phyloP scores from a whole-genome alignment of 2,329 filamentous ascomycete species.

The Diaporthe citri region DNA sequence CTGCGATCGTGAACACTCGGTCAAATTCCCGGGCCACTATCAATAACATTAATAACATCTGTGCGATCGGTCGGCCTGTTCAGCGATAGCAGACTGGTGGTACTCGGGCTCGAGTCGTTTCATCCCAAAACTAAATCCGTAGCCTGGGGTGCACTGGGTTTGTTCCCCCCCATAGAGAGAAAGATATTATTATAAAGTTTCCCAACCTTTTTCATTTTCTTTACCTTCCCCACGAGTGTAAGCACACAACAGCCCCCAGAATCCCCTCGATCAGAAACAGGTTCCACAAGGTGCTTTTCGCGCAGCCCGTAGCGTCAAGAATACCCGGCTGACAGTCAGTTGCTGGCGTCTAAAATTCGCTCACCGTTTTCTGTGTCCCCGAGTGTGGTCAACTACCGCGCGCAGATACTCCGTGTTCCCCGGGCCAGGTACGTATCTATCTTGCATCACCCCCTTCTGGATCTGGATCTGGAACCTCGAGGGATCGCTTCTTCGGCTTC shows the following conservation, averaged over 20 bases:
- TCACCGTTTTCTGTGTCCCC: conserved; percentile 27
- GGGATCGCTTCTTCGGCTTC: conserved; percentile 30
- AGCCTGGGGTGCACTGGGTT: conserved; percentile 16
- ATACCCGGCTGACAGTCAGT: conserved; percentile 8
- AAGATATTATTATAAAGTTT: conserved; percentile 32
- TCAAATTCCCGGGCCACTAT: conserved; percentile 21
- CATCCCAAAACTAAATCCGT: conserved; percentile 27
- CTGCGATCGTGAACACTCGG: conserved; percentile 16
- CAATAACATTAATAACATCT: conserved; percentile 23
- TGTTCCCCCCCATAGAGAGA: background rate
- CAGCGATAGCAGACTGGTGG: conserved; percentile 17
- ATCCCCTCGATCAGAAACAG: conserved; percentile 2
- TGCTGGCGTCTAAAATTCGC: conserved; percentile 24
- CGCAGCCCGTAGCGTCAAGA: conserved; percentile 18
- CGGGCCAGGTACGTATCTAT: conserved; percentile 19
- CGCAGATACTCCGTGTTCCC: conserved; percentile 24
- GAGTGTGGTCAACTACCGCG: conserved; percentile 8
- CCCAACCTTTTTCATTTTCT: background rate
- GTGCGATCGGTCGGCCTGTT: conserved; percentile 23
- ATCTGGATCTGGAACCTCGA: background rate
- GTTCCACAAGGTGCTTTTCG: conserved; percentile 3
- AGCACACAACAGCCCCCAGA: background rate
- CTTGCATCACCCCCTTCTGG: conserved; percentile 3
- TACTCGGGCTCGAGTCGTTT: conserved; percentile 29
- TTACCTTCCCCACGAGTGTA: background rate